These are phyloP conservation scores for Lobosporangium transversale DNA, from an alignment of 192 early-diverging fungal species.

Conservation along the genomic window DNA sequence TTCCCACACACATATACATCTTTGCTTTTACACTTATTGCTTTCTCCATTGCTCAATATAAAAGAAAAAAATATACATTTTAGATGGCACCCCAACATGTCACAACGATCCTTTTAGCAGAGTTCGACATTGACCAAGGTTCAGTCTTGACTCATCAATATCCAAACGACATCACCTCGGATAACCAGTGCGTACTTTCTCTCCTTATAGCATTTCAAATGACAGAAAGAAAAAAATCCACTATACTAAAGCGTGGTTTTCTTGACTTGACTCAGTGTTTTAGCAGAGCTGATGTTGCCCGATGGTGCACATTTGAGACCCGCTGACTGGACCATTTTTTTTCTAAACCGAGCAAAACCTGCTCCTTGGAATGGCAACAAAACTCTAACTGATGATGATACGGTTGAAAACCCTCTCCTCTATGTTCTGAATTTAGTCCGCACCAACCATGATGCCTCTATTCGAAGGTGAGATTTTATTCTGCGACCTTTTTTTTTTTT, in stretches of 20 bases:
- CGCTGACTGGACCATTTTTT: slow-evolving; percentile 95
- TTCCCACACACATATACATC: too few relatives aligned
- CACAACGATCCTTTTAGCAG: slow-evolving; percentile 89
- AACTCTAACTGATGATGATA: slow-evolving; percentile 25
- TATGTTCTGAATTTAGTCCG: slow-evolving; percentile 94
- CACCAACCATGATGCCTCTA: slow-evolving; percentile 87
- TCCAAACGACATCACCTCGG: slow-evolving; percentile 80
- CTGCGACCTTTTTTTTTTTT: too few relatives aligned
- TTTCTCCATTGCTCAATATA: too few relatives aligned
- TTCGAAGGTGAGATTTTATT: slow-evolving; percentile 62
- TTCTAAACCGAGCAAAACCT: slow-evolving; percentile 80
- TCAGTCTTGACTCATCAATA: slow-evolving; percentile 90
- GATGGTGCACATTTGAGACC: slow-evolving; percentile 94
- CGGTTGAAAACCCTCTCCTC: slow-evolving; percentile 71
- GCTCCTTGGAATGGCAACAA: slow-evolving; percentile 57
- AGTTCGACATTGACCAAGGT: slow-evolving; percentile 96
- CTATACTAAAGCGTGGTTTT: neutral
- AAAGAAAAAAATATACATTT: neutral
- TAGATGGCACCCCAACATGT: slow-evolving; percentile 66
- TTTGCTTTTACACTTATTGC: too few relatives aligned
- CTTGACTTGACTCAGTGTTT: too few relatives aligned
- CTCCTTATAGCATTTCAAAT: too few relatives aligned
- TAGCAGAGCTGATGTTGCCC: slow-evolving; percentile 97
- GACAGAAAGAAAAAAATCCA: neutral
- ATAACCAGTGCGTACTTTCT: slow-evolving; percentile 72